Evolutionary conservation across 2,329 filamentous ascomycete species (phyloP).

Genomic region (Cercospora citrullina): DNA sequence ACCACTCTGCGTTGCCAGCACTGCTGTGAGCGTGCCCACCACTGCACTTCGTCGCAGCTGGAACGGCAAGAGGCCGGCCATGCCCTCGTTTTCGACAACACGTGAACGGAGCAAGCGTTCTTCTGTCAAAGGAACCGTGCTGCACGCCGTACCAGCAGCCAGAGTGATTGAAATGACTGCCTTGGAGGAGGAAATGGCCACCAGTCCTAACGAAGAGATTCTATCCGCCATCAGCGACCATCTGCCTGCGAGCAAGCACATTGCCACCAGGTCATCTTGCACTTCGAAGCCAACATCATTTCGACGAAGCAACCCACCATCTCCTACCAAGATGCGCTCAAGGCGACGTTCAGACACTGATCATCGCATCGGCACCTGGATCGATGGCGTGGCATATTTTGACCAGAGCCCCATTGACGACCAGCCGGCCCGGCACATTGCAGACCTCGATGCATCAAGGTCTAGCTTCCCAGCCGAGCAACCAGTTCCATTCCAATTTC

Average conservation of each 20-base stretch:
- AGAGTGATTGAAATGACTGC: constrained; percentile 35
- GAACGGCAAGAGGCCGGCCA: constrained; percentile 25
- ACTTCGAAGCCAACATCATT: neutral
- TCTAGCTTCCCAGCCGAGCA: neutral
- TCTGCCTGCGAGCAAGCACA: neutral
- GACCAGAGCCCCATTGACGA: constrained; percentile 28
- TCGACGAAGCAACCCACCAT: constrained; percentile 16
- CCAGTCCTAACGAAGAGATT: constrained; percentile 44
- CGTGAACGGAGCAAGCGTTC: neutral
- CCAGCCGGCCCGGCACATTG: neutral
- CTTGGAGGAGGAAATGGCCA: constrained; percentile 42
- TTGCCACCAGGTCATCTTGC: neutral
- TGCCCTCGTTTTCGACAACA: neutral
- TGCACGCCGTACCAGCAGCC: constrained; percentile 37
- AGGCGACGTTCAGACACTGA: constrained; percentile 34
- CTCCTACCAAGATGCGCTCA: constrained; percentile 20
- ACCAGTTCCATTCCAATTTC: neutral
- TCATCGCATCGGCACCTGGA: constrained; percentile 46
- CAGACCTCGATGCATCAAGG: neutral
- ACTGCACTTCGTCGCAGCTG: constrained; percentile 31
- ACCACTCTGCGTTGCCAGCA: constrained; percentile 26
- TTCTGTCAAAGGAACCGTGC: constrained; percentile 31
- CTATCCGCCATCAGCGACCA: constrained; percentile 38
- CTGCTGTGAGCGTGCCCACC: constrained; percentile 27
- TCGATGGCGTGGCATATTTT: constrained; percentile 48